phyloP scores from a whole-genome alignment of 495 filamentous ascomycete genomes.

The Filosporella fistucella region DNA sequence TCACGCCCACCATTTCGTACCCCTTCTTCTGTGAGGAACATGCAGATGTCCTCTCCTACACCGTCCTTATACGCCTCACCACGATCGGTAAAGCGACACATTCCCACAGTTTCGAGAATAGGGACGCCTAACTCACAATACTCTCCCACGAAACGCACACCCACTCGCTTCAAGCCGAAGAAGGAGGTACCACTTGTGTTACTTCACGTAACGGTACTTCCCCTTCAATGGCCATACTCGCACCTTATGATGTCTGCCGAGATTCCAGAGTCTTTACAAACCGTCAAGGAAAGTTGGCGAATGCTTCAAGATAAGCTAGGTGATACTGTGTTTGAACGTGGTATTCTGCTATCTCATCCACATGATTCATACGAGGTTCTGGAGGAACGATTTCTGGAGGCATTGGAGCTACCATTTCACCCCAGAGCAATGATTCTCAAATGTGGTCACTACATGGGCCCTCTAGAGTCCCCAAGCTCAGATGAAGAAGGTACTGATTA shows the following conservation, averaged over 20 bases:
- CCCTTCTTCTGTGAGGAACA: conserved; percentile 68
- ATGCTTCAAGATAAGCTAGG: conserved; percentile 69
- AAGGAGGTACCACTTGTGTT: conserved; percentile 70
- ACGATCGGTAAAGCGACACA: conserved; percentile 34
- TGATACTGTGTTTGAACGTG: conserved; percentile 76
- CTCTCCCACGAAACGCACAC: conserved; percentile 42
- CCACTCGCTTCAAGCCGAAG: conserved; percentile 36
- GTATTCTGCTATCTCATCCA: conserved; percentile 84
- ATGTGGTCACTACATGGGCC: conserved; percentile 69
- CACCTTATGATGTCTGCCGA: conserved; percentile 37
- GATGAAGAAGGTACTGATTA: conserved; percentile 36
- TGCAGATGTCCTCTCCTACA: conserved; percentile 72
- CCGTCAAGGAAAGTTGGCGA: conserved; percentile 67
- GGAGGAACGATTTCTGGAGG: conserved; percentile 87
- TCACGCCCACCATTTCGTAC: conserved; percentile 55
- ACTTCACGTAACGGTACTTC: conserved; percentile 80
- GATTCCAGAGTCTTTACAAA: conserved; percentile 49
- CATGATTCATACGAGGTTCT: conserved; percentile 86
- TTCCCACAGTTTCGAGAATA: conserved; percentile 42
- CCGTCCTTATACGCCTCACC: conserved; percentile 44
- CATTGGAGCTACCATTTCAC: conserved; percentile 65
- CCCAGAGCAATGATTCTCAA: conserved; percentile 64
- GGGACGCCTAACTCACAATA: conserved; percentile 39
- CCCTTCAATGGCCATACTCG: conserved; percentile 65
- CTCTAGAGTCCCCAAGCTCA: conserved; percentile 31